Evolutionary conservation across 306 rosid species (phyloP).

Genomic region (Fragaria iinumae): DNA sequence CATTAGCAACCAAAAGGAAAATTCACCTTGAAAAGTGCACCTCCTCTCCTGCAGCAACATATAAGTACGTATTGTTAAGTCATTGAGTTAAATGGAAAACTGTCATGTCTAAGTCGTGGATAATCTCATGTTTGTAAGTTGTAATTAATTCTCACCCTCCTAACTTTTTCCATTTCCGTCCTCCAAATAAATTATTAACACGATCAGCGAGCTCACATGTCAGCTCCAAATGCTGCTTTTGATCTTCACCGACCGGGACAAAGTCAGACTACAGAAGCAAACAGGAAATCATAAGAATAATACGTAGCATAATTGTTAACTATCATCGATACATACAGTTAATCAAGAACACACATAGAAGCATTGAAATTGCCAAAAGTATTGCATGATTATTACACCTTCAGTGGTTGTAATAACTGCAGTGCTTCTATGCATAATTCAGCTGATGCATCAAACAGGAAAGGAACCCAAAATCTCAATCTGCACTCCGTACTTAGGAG

Average conservation of each 20-base stretch:
- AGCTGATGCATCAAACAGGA: conserved; percentile 7
- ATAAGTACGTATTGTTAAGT: conserved; percentile 34
- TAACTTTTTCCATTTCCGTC: conserved; percentile 95
- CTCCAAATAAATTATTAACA: conserved; percentile 83
- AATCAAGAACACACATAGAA: conserved; percentile 15
- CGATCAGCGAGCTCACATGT: conserved; percentile 92
- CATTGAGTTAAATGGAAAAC: conserved; percentile 2
- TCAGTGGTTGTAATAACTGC: neutral
- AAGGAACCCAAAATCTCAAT: neutral
- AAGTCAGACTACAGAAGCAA: conserved; percentile 77
- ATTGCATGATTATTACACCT: conserved; percentile 4
- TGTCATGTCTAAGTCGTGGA: conserved; percentile 19
- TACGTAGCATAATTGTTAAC: conserved; percentile 18
- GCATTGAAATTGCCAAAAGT: conserved; percentile 11
- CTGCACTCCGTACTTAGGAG: neutral
- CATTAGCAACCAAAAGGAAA: conserved; percentile 21
- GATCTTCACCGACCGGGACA: conserved; percentile 99
- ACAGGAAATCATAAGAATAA: conserved; percentile 43
- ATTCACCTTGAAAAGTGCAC: conserved; percentile 78
- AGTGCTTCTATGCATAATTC: neutral
- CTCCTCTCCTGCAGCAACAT: conserved; percentile 73
- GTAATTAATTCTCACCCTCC: conserved; percentile 70
- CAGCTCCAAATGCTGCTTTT: conserved; percentile 96
- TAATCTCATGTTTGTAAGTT: conserved; percentile 20
- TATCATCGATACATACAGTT: conserved; percentile 25